A percentile compares a stretch with the other conserved stretches of the same genome.
Conservation (phyloP, 2,329 filamentous ascomycete genomes). For the Talaromyces funiculosus region DNA sequence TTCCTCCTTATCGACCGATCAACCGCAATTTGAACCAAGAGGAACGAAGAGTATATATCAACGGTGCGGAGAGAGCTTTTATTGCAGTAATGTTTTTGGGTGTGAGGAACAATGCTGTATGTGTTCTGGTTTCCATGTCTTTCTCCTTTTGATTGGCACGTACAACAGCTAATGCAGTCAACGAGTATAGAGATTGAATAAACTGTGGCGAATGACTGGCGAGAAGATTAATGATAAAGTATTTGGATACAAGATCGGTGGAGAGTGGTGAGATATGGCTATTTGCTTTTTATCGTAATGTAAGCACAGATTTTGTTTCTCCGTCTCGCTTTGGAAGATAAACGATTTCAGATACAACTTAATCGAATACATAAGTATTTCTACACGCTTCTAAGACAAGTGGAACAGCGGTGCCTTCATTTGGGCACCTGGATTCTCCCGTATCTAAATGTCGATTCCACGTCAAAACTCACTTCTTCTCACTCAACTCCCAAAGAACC, state of each 20-base stretch:
- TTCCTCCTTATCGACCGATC: slow-evolving; percentile 45
- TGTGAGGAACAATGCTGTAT: slow-evolving; percentile 41
- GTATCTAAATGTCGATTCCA: background rate
- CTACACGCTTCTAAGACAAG: background rate
- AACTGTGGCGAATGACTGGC: slow-evolving; percentile 46
- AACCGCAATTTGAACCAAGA: slow-evolving; percentile 40
- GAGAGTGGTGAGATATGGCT: slow-evolving; percentile 37
- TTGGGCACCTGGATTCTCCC: background rate
- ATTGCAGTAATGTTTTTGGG: slow-evolving; percentile 48
- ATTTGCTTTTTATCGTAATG: background rate
- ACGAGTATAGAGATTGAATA: slow-evolving; percentile 28
- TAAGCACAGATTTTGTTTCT: background rate
- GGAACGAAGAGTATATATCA: slow-evolving; percentile 42
- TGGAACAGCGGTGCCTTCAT: background rate
- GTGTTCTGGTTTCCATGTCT: background rate
- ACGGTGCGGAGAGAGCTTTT: slow-evolving; percentile 43
- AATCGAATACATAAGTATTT: background rate
- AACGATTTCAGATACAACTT: too few species aligned
- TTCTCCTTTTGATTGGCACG: background rate
- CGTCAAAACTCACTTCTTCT: background rate
- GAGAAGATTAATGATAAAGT: slow-evolving; percentile 46
- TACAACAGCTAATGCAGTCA: background rate
- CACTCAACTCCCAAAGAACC: too few species aligned
- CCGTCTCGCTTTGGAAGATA: too few species aligned
- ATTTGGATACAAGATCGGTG: slow-evolving; percentile 51